A percentile compares a stretch with the other conserved stretches of the same genome.
Conservation (phyloP, 1,284 basidiomycete species). For the Cryptococcus floricola region DNA sequence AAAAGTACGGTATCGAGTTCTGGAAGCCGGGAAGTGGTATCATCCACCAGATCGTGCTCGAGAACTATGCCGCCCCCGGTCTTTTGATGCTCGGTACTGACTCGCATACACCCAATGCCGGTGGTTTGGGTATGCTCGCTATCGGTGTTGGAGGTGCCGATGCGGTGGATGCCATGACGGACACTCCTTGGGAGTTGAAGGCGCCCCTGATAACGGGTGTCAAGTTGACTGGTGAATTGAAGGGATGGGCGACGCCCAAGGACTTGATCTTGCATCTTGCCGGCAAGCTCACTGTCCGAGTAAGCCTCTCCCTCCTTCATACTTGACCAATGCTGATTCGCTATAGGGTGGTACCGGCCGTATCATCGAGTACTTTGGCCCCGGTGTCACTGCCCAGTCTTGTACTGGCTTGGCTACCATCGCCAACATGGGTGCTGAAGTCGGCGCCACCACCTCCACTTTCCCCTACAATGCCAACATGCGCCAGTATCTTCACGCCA, state of each 20-base stretch:
- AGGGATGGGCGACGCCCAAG: conserved; percentile 97
- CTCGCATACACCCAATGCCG: conserved; percentile 98
- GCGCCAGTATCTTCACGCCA: conserved; percentile 84
- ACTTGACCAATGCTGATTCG: neutral
- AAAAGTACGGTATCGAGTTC: conserved; percentile 68
- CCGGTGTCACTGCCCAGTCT: conserved; percentile 85
- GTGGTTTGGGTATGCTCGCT: conserved; percentile 97
- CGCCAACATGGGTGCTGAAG: conserved; percentile 98
- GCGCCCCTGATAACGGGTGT: conserved; percentile 99
- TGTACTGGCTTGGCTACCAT: conserved; percentile 95
- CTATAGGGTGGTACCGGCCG: conserved; percentile 85
- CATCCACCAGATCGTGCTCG: conserved; percentile 94
- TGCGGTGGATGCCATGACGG: conserved; percentile 98
- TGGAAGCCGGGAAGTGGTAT: conserved; percentile 99
- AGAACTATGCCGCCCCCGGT: conserved; percentile 99
- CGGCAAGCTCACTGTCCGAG: conserved; percentile 88
- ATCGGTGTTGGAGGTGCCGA: conserved; percentile 99
- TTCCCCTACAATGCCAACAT: conserved; percentile 94
- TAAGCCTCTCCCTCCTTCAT: conserved; percentile 47
- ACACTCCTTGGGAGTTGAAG: conserved; percentile 97
- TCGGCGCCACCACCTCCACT: conserved; percentile 95
- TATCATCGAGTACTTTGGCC: conserved; percentile 96
- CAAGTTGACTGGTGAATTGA: conserved; percentile 89
- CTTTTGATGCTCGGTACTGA: conserved; percentile 99
- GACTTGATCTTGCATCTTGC: conserved; percentile 93